Percentiles rank a stretch among this genome's conserved stretches.
phyloP scores from a whole-genome alignment of 352 stramenopile genomes.

The Phytophthora sp. region DNA sequence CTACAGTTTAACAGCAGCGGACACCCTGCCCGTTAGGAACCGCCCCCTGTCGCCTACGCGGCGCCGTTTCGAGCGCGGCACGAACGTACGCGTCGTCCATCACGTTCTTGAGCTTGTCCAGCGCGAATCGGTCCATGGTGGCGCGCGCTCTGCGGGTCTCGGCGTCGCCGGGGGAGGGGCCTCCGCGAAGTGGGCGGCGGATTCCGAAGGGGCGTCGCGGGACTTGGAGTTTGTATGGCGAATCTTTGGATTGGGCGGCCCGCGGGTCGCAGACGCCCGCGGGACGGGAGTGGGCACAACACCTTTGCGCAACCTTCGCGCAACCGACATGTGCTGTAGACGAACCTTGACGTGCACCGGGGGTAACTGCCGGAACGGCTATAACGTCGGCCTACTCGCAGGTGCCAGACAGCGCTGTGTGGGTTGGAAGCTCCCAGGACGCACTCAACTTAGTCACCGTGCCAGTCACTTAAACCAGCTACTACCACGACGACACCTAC shows the following conservation, averaged over 20 bases:
- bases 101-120: conserved; percentile 89
- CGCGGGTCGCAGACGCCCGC: not conserved
- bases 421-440: conserved; percentile 34
- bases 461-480: conserved; percentile 20
- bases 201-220: conserved; percentile 23
- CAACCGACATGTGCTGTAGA: too few species aligned
- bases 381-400: conserved; percentile 47
- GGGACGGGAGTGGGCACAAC: not conserved
- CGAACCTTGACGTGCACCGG: too few species aligned
- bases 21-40: too few species aligned
- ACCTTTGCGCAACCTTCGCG: too few species aligned
- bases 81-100: conserved; percentile 86
- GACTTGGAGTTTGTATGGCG: conserved; percentile 33
- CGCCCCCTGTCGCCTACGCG: too few species aligned
- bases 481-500: conserved; percentile 51
- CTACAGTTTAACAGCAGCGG: conserved; percentile 37
- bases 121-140: conserved; percentile 83
- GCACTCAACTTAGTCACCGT: conserved; percentile 5
- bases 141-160: not conserved
- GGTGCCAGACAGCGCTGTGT: conserved; percentile 37
- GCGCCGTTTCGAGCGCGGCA: too few species aligned
- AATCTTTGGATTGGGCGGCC: conserved; percentile 14
- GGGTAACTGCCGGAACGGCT: conserved; percentile 26
- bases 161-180: too few species aligned
- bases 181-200: too few species aligned